phyloP scores from a whole-genome alignment of 1,139 yeast species.

The Hemisphaericaspora xylofermentans region DNA sequence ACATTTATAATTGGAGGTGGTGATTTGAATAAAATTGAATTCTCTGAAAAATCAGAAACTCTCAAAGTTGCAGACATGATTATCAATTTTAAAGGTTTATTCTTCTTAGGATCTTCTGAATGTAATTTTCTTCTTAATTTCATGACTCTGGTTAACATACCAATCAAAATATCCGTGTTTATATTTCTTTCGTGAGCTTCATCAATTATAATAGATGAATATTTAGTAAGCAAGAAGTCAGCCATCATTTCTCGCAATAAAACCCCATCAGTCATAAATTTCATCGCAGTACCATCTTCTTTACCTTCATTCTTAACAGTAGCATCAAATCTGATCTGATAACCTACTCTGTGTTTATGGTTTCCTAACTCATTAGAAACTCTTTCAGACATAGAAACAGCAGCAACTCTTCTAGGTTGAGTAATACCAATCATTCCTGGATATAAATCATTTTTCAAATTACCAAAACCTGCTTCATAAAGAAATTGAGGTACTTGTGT shows the following conservation, averaged over 20 bases:
- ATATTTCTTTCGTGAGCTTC: constrained; percentile 98
- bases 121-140: constrained; percentile 65
- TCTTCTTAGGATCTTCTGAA: constrained; percentile 42
- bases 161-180: constrained; percentile 93
- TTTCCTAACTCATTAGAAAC: constrained; percentile 82
- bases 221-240: constrained; percentile 76
- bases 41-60: constrained; percentile 90
- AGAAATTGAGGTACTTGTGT: constrained; percentile 78
- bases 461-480: constrained; percentile 87
- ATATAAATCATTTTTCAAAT: constrained; percentile 51
- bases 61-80: constrained; percentile 96
- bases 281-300: constrained; percentile 64
- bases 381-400: constrained; percentile 94
- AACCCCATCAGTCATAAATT: constrained; percentile 99
- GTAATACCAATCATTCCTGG: constrained; percentile 97
- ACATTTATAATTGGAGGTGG: constrained; percentile 91
- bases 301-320: constrained; percentile 55
- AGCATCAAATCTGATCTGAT: constrained; percentile 90
- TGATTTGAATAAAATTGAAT: constrained; percentile 59
- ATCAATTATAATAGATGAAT: constrained; percentile 86
- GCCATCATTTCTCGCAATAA: constrained; percentile 86
- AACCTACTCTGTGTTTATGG: constrained; percentile 74
- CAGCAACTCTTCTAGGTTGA: constrained; percentile 98
- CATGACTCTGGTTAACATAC: constrained; percentile 88
- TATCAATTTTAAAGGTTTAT: constrained; percentile 64